Conservation (phyloP, 345 rosid genomes). For the Dipteronia sinensis region DNA sequence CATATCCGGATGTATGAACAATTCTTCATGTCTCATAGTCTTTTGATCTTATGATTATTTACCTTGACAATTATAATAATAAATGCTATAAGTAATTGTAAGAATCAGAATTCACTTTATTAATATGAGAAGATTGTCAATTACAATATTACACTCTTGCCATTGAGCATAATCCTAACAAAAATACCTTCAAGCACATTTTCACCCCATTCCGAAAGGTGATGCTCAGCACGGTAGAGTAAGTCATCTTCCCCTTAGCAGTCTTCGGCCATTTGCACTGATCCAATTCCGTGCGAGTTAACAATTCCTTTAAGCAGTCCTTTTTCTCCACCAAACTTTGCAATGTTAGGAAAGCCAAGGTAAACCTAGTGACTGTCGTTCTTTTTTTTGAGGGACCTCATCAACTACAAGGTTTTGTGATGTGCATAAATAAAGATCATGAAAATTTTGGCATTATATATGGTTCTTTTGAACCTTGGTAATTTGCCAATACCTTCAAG, state of each 20-base stretch:
- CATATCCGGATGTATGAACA: too few relatives aligned
- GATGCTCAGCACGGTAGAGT: background rate
- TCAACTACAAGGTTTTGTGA: background rate
- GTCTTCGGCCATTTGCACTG: background rate
- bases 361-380: background rate
- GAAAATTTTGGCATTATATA: background rate
- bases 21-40: too few relatives aligned
- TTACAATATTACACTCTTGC: too few relatives aligned
- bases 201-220: background rate
- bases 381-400: background rate
- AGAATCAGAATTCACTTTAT: too few relatives aligned
- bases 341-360: background rate
- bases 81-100: too few relatives aligned
- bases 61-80: too few relatives aligned
- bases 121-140: too few relatives aligned
- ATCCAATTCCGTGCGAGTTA: background rate
- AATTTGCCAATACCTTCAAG: background rate
- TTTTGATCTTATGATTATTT: too few relatives aligned
- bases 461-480: background rate
- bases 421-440: background rate
- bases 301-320: background rate
- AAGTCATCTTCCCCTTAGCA: background rate
- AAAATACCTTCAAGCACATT: background rate
- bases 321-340: constrained; percentile 6
- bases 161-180: too few relatives aligned